A percentile compares a stretch with the other conserved stretches of the same genome.
Evolutionary conservation across 768 basidiomycete species (phyloP).

Genomic region (Boletus subparvulus): DNA sequence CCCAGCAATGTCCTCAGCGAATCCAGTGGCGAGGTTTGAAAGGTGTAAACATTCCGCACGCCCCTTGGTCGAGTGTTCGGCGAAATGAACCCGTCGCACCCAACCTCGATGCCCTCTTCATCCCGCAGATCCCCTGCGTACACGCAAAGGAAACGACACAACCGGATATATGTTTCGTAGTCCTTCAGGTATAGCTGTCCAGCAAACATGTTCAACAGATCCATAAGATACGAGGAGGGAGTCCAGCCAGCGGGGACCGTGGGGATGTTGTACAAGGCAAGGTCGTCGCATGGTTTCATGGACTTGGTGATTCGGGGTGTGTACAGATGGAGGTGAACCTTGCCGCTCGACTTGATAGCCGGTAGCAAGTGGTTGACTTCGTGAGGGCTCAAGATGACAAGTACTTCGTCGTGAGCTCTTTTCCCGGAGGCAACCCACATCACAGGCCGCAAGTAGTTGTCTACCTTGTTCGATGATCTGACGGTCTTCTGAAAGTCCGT

Average conservation of each 20-base stretch:
- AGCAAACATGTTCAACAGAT: slow-evolving; percentile 32
- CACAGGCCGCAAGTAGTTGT: slow-evolving; percentile 30
- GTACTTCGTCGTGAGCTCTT: background rate
- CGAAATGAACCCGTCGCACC: slow-evolving; percentile 23
- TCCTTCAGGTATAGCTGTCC: slow-evolving; percentile 34
- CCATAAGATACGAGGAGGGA: background rate
- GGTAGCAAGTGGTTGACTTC: slow-evolving; percentile 42
- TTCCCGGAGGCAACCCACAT: slow-evolving; percentile 27
- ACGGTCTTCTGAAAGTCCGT: slow-evolving; percentile 17
- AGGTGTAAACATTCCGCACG: slow-evolving; percentile 16
- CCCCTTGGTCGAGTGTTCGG: slow-evolving; percentile 12
- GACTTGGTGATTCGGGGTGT: slow-evolving; percentile 35
- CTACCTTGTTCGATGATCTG: background rate
- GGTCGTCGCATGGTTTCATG: slow-evolving; percentile 39
- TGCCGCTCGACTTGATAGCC: slow-evolving; percentile 31
- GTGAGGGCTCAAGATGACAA: slow-evolving; percentile 43
- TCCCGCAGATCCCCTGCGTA: slow-evolving; percentile 15
- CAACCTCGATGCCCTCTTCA: slow-evolving; percentile 6
- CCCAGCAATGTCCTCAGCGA: slow-evolving; percentile 22
- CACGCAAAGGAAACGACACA: slow-evolving; percentile 30
- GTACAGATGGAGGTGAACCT: slow-evolving; percentile 44
- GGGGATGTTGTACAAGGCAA: slow-evolving; percentile 16
- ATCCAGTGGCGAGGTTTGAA: slow-evolving; percentile 36
- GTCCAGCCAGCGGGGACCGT: background rate
- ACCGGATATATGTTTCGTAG: slow-evolving; percentile 25